Conservation (phyloP, 2,329 filamentous ascomycete species). For the Sclerotinia sclerotiorum region DNA sequence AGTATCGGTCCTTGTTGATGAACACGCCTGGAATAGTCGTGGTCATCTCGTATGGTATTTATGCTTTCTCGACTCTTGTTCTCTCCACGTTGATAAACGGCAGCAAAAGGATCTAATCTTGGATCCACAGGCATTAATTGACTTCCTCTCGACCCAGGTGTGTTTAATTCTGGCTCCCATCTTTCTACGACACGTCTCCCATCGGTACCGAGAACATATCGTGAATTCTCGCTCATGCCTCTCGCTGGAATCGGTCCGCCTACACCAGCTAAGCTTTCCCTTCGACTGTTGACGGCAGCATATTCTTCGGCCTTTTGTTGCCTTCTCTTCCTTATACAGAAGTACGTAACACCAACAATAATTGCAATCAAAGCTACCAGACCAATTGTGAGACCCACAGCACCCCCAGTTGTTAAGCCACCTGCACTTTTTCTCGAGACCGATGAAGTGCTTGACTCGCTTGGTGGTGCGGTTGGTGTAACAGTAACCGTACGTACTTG, state of each 20-base stretch:
- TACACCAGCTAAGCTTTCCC: slow-evolving; percentile 29
- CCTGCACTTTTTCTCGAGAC: slow-evolving; percentile 31
- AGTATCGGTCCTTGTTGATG: slow-evolving; percentile 52
- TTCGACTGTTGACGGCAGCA: slow-evolving; percentile 28
- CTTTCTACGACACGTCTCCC: slow-evolving; percentile 39
- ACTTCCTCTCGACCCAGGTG: slow-evolving; percentile 46
- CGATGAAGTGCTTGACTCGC: slow-evolving; percentile 26
- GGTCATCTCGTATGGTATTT: slow-evolving; percentile 62
- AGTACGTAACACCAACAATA: slow-evolving; percentile 43
- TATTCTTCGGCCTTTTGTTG: slow-evolving; percentile 45
- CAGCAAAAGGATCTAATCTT: slow-evolving; percentile 60
- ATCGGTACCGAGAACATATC: slow-evolving; percentile 41
- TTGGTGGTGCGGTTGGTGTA: slow-evolving; percentile 45
- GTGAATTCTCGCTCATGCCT: slow-evolving; percentile 42
- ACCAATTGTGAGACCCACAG: slow-evolving; percentile 55
- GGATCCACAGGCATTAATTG: slow-evolving; percentile 62
- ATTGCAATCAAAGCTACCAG: slow-evolving; percentile 48
- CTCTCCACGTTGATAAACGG: slow-evolving; percentile 53
- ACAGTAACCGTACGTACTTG: slow-evolving; percentile 56
- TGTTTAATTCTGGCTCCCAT: slow-evolving; percentile 35
- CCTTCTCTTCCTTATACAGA: slow-evolving; percentile 48
- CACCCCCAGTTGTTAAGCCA: slow-evolving; percentile 48
- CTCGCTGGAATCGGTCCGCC: slow-evolving; percentile 35
- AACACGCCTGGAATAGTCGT: slow-evolving; percentile 59
- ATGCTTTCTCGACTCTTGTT: slow-evolving; percentile 63